Base-by-base conservation (phyloP, 345 rosid genomes). In the Citrus trifoliata region DNA sequence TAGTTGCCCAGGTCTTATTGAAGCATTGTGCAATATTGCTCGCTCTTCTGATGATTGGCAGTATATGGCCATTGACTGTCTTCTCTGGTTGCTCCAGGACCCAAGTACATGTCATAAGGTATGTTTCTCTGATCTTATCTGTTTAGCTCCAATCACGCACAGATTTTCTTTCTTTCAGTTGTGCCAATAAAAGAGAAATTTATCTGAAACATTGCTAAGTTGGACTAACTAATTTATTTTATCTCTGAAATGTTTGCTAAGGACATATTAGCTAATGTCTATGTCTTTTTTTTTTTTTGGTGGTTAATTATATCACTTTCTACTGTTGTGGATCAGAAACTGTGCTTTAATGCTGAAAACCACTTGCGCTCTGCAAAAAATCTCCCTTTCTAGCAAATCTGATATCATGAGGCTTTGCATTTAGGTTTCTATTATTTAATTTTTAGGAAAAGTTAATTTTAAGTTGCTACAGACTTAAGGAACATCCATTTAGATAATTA, bases 11-110 rank as follows among this genome's bases (percentile, higher is more conserved):
- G 93, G 94, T 35, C 92, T 94, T 77, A 85, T 93, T 25, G 98
- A 93, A 87, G 97, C 97, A 3, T 79, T 97, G 77, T 92, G 97
- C 75, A 97, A 94, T 53, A 93, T 97, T 21, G 98, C 98, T 83
- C 89, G 93, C 21, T 97, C 99, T 58, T 94, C 98, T 7, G 99
- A 97, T 90, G 99, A 97, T 86, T 97, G 99, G 99, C 99, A 97
- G 80, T 94, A 89, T 78, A 94, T 97, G 99, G 97, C 99, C 12
- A 89, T 94, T 4, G 99, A 93, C 74, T 97, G 99, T 88, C 98
- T 97, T 81, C 93, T 94, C 66, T 97, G 99, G 99, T 79, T 97
- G 82, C 93, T 97, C 40, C 98, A 94, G 85, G 99, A 94, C 82
- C 94, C 93, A 30, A 94, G 82, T 66, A 89, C 99, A 5, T 91